Base-by-base conservation (phyloP, 225 moss, liverwort and hornwort species). In the Sphagnum contortum region DNA sequence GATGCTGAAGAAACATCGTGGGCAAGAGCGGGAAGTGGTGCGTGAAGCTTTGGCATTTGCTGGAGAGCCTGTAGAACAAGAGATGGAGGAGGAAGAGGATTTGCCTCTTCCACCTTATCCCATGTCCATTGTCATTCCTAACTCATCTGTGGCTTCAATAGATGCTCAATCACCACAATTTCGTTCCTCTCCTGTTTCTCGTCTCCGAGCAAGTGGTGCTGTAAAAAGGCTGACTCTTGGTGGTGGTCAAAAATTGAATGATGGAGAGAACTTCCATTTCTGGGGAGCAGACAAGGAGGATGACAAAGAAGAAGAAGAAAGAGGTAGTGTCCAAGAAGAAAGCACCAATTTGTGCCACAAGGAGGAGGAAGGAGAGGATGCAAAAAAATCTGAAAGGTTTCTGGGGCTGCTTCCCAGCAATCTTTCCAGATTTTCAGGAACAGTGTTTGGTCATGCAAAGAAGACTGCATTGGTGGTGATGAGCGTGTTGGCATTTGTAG, bases 31-130 rank as follows among this genome's bases (percentile, higher is more conserved):
- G 96, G 90, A 88, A 77, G 79, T 96, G 69, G 90, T 96, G 10
- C 81, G 88, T 64, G 96, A 96, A 63, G 96, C 96, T 59, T 67
- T 96, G 44, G 96, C 92, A 9, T 96, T 92, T 70, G 96, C 96
- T 53, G 96, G 96, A 57, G 96, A 96, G 73, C 96, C 90, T 45
- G 88, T 90, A 50, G 87, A 90, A 60, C 29, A 29, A 29, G 29
- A 29, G 29, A 29, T 1, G 29, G 29, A 29, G 29, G 92, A 96
- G 50, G 76, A 64, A 66, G 92, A 92, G 66, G 96, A 96, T 64
- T 75, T 92, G 13, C 82, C 87, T 55, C 80, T 96, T 62, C 96
- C 96, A n/a, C 96, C 96, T 2, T 96, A 96, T 57, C 80, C 92
- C 8, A 80, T 72, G 78, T 82, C 90, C 59, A 72, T 80, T 12